phyloP scores from a whole-genome alignment of 2,329 filamentous ascomycete species.

The Cercospora zeae-maydis region DNA sequence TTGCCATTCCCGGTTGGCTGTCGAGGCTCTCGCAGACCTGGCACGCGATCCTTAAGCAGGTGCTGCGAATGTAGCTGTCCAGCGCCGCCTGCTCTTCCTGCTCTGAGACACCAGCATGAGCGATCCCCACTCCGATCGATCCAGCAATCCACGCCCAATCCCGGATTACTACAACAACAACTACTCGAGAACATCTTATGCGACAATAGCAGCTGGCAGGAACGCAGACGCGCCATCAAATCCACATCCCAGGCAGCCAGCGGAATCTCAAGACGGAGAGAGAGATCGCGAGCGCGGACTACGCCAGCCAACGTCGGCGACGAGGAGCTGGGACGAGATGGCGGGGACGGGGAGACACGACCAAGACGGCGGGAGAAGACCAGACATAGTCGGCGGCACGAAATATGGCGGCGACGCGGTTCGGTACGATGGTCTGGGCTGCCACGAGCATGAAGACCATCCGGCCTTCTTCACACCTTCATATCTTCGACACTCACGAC shows the following conservation, averaged over 20 bases:
- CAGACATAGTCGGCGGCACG: conserved; percentile 15
- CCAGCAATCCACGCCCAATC: conserved; percentile 38
- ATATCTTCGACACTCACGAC: conserved; percentile 74
- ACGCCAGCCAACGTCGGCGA: not conserved
- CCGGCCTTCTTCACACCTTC: conserved; percentile 72
- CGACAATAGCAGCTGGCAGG: conserved; percentile 56
- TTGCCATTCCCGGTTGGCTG: not conserved
- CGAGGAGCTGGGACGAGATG: conserved; percentile 10
- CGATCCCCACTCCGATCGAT: conserved; percentile 39
- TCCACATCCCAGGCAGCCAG: not conserved
- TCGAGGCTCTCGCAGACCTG: not conserved
- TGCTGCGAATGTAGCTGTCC: not conserved
- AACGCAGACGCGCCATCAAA: not conserved
- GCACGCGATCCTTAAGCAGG: not conserved
- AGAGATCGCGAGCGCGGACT: conserved; percentile 3
- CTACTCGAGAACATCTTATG: conserved; percentile 57
- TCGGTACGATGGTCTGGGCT: conserved; percentile 22
- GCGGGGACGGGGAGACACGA: conserved; percentile 9
- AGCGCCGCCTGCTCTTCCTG: not conserved
- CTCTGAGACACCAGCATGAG: conserved; percentile 36
- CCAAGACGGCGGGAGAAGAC: conserved; percentile 11
- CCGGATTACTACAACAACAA: conserved; percentile 31
- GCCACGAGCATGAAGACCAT: conserved; percentile 27
- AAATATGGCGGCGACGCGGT: conserved; percentile 19
- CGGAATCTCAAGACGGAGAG: not conserved